Percentiles rank a stretch among this genome's conserved stretches.
These are phyloP conservation scores for Dictyostelium intermedium DNA, from an alignment of 78 protist genomes.

Conservation along the genomic window DNA sequence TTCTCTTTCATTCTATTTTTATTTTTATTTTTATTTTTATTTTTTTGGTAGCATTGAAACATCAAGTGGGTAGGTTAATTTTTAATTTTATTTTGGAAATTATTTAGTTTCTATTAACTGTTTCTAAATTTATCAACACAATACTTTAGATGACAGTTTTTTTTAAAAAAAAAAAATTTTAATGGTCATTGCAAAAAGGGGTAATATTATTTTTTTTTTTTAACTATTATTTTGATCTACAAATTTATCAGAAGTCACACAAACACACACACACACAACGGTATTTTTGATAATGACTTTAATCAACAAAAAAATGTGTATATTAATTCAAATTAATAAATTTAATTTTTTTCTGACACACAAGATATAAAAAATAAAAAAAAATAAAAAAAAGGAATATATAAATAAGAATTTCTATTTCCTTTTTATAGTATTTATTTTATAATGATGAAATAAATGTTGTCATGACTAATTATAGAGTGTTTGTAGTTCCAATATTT, in stretches of 20 bases:
- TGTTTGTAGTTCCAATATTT: neutral
- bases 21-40: too few species aligned
- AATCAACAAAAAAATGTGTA: neutral
- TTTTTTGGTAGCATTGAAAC: neutral
- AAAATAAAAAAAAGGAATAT: neutral
- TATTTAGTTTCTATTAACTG: neutral
- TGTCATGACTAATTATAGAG: neutral
- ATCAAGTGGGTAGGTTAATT: neutral
- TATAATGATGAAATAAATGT: neutral
- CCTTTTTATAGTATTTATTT: neutral
- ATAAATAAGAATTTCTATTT: neutral
- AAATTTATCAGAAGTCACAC: neutral
- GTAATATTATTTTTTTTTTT: neutral
- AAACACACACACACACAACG: neutral
- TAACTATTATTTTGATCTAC: neutral
- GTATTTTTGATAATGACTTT: neutral
- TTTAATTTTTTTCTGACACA: too few species aligned
- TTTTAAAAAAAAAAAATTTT: neutral
- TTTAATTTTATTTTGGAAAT: neutral
- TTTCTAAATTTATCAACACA: neutral
- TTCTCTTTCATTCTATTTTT: too few species aligned
- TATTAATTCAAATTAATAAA: neutral
- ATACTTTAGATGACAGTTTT: neutral
- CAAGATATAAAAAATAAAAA: too few species aligned
- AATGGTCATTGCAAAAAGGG: neutral